Base-by-base conservation (phyloP, 306 rosid genomes). In the Chamaecrista fasciculata region DNA sequence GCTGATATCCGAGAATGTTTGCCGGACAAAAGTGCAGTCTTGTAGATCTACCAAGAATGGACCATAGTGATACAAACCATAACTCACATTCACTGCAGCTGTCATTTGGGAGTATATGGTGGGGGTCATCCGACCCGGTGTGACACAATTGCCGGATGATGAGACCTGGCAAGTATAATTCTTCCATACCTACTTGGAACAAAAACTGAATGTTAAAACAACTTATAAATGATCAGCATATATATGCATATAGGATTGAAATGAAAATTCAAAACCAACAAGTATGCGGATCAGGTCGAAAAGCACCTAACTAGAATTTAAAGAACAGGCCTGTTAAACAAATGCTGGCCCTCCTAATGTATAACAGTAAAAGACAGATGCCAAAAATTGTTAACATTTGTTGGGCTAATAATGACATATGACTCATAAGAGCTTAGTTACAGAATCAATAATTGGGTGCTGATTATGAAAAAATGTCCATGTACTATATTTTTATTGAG, bases 61-160 rank as follows among this genome's bases (percentile, higher is more conserved):
- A 28, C 89, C 84, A 21, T 91, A 94, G 5, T 43, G 90, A 69
- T 85, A 76, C 61, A 94, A 62, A 53, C 86, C 97, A 24, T 76
- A 86, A 74, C 91, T 91, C 61, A 88, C 78, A 11, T 85, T 94
- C 26, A 78, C 84, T 12, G 90, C 86, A 36, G 92, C 82, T 3
- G 63, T 72, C 79, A 81, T 67, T 80, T 94, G 99, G 52, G 73
- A 43, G 40, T 78, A 79, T 39, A 75, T 66, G 2, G 46, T 43
- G 0, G 97, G 96, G 18, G 97, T 94, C 82, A 94, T 62, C 49
- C 99, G 86, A 12, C 97, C 99, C 0, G 82, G 81, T 0, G 91
- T 74, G 62, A 0, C 25, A 28, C 97, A 94, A 19, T 74, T 47
- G 55, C 83, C 86, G 0, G 84, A 20, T 0, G 78, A 28, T 2